These are phyloP conservation scores for Russula sp. DNA, from an alignment of 768 basidiomycete species.

Conservation along the genomic window DNA sequence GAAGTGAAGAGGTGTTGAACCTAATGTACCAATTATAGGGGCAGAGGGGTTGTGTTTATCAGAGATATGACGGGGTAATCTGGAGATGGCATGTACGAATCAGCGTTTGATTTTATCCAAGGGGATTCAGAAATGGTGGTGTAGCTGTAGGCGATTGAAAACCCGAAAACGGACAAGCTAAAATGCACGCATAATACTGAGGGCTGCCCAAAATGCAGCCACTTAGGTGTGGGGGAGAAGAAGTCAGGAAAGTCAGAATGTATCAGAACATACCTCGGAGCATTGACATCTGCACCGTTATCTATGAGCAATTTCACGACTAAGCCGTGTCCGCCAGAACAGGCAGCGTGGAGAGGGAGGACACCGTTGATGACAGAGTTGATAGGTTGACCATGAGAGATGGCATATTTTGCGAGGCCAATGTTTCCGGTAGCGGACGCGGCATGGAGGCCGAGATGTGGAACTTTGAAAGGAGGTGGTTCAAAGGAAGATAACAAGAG, in stretches of 20 bases:
- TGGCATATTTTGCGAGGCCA: constrained; percentile 87
- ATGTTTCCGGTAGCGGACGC: constrained; percentile 82
- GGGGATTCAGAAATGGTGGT: background rate
- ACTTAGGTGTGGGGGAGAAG: background rate
- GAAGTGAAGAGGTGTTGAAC: constrained; percentile 93
- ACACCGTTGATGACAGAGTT: constrained; percentile 96
- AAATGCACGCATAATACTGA: background rate
- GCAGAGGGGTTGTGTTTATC: constrained; percentile 59
- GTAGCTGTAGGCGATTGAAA: background rate
- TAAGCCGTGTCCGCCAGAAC: constrained; percentile 80
- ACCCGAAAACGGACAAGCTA: background rate
- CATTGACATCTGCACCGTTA: constrained; percentile 96
- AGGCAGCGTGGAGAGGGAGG: constrained; percentile 93
- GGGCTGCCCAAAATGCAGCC: background rate
- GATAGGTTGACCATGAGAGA: constrained; percentile 90
- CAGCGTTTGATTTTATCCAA: background rate
- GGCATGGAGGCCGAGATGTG: constrained; percentile 68
- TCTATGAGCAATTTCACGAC: constrained; percentile 88
- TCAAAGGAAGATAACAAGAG: background rate
- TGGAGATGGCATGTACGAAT: constrained; percentile 24
- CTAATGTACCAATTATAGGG: constrained; percentile 75
- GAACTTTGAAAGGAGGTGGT: constrained; percentile 38
- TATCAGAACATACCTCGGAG: constrained; percentile 57
- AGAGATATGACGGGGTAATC: constrained; percentile 69
- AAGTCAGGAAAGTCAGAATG: background rate